Evolutionary conservation across 2,329 filamentous ascomycete genomes (phyloP).

Genomic region (Cordyceps cateniannulata): DNA sequence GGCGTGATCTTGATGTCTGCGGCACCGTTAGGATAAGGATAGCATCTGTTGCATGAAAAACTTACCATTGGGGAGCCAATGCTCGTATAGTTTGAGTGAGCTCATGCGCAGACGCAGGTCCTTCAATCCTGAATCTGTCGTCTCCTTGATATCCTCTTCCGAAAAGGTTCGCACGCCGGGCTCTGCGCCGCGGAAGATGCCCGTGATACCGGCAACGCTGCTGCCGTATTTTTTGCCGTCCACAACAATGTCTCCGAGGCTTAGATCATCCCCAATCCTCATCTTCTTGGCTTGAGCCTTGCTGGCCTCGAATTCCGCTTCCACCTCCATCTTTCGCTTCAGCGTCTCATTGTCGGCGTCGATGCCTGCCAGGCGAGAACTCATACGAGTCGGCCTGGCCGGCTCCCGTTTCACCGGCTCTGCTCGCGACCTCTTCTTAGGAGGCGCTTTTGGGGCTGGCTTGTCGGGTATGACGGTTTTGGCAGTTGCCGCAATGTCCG

Average conservation of each 20-base stretch:
- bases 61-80: slow-evolving; percentile 72
- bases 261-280: slow-evolving; percentile 52
- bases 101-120: slow-evolving; percentile 71
- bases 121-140: slow-evolving; percentile 68
- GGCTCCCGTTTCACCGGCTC: slow-evolving; percentile 42
- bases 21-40: background rate
- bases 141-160: slow-evolving; percentile 75
- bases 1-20: slow-evolving; percentile 85
- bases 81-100: slow-evolving; percentile 70
- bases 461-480: slow-evolving; percentile 61
- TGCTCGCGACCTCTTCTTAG: slow-evolving; percentile 24
- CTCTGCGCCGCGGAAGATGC: slow-evolving; percentile 58
- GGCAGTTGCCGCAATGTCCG: slow-evolving; percentile 66
- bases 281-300: slow-evolving; percentile 51
- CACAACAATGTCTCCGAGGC: slow-evolving; percentile 70
- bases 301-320: slow-evolving; percentile 35
- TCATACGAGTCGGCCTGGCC: slow-evolving; percentile 47
- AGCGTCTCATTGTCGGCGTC: slow-evolving; percentile 40
- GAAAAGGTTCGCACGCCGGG: slow-evolving; percentile 82
- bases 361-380: slow-evolving; percentile 51
- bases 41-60: slow-evolving; percentile 4
- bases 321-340: slow-evolving; percentile 47
- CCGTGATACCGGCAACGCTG: slow-evolving; percentile 57
- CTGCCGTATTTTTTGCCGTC: slow-evolving; percentile 71
- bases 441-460: slow-evolving; percentile 37